Conservation (phyloP, 352 stramenopile species). For the Phytophthora cryptogea region DNA sequence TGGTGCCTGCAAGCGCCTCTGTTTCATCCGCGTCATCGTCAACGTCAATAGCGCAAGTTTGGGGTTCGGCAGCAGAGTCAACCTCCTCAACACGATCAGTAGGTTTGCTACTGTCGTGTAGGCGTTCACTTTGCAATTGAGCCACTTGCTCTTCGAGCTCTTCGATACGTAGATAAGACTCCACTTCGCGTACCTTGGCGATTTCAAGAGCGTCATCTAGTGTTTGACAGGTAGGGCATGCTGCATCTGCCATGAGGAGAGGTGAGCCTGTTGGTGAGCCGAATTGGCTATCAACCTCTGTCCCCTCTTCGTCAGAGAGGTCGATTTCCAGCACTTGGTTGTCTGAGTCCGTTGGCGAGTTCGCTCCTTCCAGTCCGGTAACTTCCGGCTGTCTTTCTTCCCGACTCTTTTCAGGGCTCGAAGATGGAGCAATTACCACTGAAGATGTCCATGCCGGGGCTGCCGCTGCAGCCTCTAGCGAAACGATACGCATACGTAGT, state of each 20-base stretch:
- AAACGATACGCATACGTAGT: conserved; percentile 42
- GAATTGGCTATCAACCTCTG: conserved; percentile 25
- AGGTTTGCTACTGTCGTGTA: conserved; percentile 11
- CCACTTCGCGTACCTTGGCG: conserved; percentile 29
- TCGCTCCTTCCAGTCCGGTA: conserved; percentile 35
- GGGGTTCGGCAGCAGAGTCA: conserved; percentile 1
- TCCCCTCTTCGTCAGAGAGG: conserved; percentile 36
- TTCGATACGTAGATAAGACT: conserved; percentile 41
- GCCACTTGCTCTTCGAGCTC: conserved; percentile 36
- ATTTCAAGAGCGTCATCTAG: conserved; percentile 40
- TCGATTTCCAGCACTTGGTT: conserved; percentile 35
- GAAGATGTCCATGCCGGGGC: conserved; percentile 26
- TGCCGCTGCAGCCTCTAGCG: conserved; percentile 40
- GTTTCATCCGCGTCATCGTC: conserved; percentile 34
- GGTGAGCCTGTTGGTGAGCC: conserved; percentile 23
- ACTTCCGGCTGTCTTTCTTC: conserved; percentile 34
- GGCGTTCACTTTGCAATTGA: conserved; percentile 16
- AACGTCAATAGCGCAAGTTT: conserved; percentile 24
- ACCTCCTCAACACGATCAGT: conserved; percentile 4
- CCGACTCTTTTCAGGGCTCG: conserved; percentile 11
- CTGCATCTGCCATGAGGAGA: conserved; percentile 23
- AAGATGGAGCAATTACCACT: conserved; percentile 26
- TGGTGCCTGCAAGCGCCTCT: conserved; percentile 14
- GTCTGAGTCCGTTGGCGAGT: conserved; percentile 20
- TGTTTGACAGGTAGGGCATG: conserved; percentile 33